These are phyloP conservation scores for Ulota crispa DNA, from an alignment of 225 moss, liverwort and hornwort species.

Conservation along the genomic window DNA sequence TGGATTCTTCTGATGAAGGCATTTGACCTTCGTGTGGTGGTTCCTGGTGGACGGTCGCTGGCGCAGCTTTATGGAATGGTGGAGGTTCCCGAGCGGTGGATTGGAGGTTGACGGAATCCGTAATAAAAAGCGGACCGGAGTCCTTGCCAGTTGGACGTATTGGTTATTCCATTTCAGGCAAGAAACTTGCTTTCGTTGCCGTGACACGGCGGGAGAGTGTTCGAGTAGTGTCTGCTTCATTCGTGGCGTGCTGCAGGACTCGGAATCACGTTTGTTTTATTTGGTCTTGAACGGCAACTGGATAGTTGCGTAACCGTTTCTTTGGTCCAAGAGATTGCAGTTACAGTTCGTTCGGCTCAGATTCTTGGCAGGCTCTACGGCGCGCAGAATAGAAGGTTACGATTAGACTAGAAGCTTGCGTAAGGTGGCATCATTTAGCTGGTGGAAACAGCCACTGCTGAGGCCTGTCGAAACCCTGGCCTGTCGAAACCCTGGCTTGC, in stretches of 20 bases:
- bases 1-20: too few relatives aligned
- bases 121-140: background rate
- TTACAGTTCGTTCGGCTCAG: background rate
- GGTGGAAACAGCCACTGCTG: background rate
- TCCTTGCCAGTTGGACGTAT: background rate
- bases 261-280: background rate
- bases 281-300: background rate
- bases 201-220: background rate
- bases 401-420: background rate
- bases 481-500: background rate
- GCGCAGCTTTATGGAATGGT: background rate
- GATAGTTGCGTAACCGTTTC: background rate
- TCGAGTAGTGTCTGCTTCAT: background rate
- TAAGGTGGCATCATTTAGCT: background rate
- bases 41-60: slow-evolving; percentile 20
- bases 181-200: background rate
- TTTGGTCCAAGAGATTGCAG: background rate
- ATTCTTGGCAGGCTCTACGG: background rate
- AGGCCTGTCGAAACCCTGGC: background rate
- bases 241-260: background rate
- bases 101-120: background rate
- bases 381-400: background rate
- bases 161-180: background rate
- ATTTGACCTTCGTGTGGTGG: slow-evolving; percentile 15
- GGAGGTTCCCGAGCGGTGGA: background rate